Conservation (phyloP, 257 asterid species). For the Forsythia viridissima region DNA sequence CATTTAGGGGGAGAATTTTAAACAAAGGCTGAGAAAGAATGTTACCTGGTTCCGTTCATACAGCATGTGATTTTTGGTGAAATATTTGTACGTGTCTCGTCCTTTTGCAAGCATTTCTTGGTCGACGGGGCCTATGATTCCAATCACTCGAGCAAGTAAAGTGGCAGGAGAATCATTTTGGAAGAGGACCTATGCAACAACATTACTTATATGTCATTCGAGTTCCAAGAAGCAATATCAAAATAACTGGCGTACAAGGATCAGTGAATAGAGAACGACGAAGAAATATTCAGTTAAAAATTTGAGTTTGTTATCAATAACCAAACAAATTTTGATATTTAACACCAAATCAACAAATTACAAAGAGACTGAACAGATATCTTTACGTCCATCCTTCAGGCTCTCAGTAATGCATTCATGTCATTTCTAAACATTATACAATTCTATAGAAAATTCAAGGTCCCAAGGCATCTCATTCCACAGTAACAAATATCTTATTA, state of each 20-base stretch:
- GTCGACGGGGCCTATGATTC: conserved; percentile 81
- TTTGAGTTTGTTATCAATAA: neutral
- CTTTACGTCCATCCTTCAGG: neutral
- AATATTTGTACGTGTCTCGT: conserved; percentile 80
- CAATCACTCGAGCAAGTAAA: conserved; percentile 93
- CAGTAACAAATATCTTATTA: neutral
- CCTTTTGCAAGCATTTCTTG: conserved; percentile 92
- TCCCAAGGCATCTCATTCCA: neutral
- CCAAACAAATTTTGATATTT: neutral
- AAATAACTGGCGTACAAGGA: neutral
- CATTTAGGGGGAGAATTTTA: neutral
- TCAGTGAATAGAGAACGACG: neutral
- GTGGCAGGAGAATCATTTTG: conserved; percentile 99
- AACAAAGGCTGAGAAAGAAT: neutral
- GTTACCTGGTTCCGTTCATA: conserved; percentile 90
- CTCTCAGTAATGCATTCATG: neutral
- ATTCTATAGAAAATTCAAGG: neutral
- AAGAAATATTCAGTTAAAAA: neutral
- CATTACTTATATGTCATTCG: neutral
- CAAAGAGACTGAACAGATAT: neutral
- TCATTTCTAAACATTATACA: neutral
- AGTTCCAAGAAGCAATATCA: conserved; percentile 19
- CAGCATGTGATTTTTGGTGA: conserved; percentile 92
- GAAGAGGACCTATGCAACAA: conserved; percentile 74
- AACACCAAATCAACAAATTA: neutral